Evolutionary conservation across 2,329 filamentous ascomycete genomes (phyloP), one percentile per base, ranked within the genome.

Genomic region (Paecilomyces fulvus): DNA sequence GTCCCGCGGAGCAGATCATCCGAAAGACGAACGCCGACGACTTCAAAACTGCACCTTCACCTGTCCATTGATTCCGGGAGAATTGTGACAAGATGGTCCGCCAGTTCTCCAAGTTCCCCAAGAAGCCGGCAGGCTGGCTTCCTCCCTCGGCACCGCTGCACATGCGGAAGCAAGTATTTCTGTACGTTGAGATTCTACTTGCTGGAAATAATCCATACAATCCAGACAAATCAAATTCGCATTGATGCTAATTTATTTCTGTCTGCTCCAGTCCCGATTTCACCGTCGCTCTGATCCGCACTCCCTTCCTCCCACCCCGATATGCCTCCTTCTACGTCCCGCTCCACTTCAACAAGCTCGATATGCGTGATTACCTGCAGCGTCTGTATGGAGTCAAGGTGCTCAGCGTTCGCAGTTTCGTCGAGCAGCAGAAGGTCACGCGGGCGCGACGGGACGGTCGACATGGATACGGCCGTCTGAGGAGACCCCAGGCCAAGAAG

Each of bases 341-440:
- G 10, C 82, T 97, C 65, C 85, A 83, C 65, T 91, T 96, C 80
- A 95, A 90, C 80, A 99, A 99, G 77, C 87, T 97, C 74, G 94
- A 99, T 73, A 78, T 99, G 48, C 89, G 91, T 73, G 92, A 96
- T 78, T 99, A 97, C 78, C 86, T 99, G 60, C 89, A 84, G 77
- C 86, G 95, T 73, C 83, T 83, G 49, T 99, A 99, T 80, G 80
- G 82, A 59, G 86, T 97, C 59, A 81, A 86, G 61, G 83, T 87
- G 55, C 77, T 83, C 54, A 80, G 80, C 62, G 85, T 97, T 60
- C 88, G 92, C 59, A 91, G 89, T 54, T 92, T 84, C 68, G 83
- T 97, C 68, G 85, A 89, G 65, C 83, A 87, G 74, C 80, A 84
- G 70, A 83, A 81, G 51, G 72, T 87, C 33, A 81, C 81, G 56